phyloP scores from a whole-genome alignment of 495 filamentous ascomycete species.

The Trichoderma parareesei region DNA sequence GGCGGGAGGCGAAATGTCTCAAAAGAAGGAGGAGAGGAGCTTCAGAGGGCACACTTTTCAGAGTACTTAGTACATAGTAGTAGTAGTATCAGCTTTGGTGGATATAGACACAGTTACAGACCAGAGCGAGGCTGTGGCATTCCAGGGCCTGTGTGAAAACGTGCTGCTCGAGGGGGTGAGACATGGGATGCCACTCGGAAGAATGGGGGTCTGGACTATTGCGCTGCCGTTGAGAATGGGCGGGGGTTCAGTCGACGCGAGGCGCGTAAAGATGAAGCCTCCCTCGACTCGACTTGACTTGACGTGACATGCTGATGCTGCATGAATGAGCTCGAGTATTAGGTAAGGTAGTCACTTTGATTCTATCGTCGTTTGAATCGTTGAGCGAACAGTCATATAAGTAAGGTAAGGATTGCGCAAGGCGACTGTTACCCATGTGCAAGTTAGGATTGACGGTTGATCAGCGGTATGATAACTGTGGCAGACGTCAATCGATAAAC shows the following conservation, averaged over 20 bases:
- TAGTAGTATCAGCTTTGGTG: background rate
- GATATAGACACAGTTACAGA: background rate
- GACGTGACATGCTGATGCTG: too few relatives aligned
- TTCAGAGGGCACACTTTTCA: too few relatives aligned
- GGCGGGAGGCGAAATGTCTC: conserved; percentile 10
- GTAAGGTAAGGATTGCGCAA: too few relatives aligned
- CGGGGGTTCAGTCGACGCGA: background rate
- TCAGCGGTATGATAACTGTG: too few relatives aligned
- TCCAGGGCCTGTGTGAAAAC: background rate
- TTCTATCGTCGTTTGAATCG: too few relatives aligned
- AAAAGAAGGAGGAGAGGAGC: background rate
- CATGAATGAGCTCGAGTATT: too few relatives aligned
- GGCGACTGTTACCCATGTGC: too few relatives aligned
- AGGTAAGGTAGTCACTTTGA: too few relatives aligned
- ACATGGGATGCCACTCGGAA: conserved; percentile 11
- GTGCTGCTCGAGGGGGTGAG: background rate
- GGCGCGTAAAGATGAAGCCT: background rate
- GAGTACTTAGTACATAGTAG: too few relatives aligned
- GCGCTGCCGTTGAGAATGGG: background rate
- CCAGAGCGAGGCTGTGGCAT: background rate
- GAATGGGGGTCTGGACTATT: background rate
- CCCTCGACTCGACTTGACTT: background rate
- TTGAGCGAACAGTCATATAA: too few relatives aligned
- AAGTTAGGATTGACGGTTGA: too few relatives aligned
- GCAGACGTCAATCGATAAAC: too few relatives aligned